These are phyloP conservation scores for Avena sativa DNA, from an alignment of 176 grass and related monocot genomes.

Conservation along the genomic window DNA sequence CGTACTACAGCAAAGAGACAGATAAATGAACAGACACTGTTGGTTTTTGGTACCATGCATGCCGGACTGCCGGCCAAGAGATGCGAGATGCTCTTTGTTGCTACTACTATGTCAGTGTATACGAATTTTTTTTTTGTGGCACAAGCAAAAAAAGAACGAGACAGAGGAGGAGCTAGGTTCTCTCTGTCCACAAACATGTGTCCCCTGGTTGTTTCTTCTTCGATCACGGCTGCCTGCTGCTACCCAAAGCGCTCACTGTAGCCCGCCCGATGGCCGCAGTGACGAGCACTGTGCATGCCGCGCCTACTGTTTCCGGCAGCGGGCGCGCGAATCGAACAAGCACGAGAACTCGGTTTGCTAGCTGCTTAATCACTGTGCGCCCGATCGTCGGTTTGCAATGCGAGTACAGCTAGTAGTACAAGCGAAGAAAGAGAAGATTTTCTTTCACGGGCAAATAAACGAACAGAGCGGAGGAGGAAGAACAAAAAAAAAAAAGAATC, in stretches of 20 bases:
- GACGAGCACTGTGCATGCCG: neutral
- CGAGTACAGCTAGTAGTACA: neutral
- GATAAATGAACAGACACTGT: neutral
- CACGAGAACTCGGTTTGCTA: neutral
- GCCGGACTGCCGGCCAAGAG: neutral
- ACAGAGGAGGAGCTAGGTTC: neutral
- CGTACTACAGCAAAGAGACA: neutral
- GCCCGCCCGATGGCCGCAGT: neutral
- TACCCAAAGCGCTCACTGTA: slow-evolving; percentile 14
- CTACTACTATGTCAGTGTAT: slow-evolving; percentile 32
- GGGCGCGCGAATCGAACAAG: no score
- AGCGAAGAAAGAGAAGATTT: neutral
- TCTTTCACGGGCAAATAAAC: neutral
- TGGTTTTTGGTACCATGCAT: no score
- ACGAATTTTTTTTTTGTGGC: neutral
- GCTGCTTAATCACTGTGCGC: slow-evolving; percentile 14
- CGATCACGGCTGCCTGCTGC: neutral
- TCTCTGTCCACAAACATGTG: slow-evolving; percentile 5
- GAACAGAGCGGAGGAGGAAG: neutral
- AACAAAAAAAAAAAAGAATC: neutral
- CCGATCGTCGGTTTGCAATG: neutral
- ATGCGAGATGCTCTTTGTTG: slow-evolving; percentile 18
- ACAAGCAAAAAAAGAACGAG: no score
- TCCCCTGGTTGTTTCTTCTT: neutral
- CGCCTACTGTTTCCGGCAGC: neutral